phyloP scores from a whole-genome alignment of 345 rosid species.

The Salix purpurea region DNA sequence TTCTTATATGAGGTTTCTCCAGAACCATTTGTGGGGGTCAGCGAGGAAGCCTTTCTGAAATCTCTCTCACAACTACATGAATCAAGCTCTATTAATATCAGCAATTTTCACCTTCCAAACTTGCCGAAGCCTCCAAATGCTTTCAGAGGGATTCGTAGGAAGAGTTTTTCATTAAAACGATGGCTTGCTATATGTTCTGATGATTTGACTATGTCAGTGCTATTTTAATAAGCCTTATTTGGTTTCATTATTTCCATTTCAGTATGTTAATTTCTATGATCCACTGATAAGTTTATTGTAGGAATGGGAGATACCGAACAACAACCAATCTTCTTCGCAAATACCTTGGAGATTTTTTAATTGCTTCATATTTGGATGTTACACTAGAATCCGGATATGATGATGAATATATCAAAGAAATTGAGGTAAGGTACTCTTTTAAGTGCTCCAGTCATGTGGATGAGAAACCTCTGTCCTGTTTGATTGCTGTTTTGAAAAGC shows the following conservation, averaged over 20 bases:
- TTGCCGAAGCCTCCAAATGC: constrained; percentile 75
- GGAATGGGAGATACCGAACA: constrained; percentile 62
- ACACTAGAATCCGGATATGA: constrained; percentile 73
- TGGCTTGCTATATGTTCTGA: constrained; percentile 91
- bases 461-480: background rate
- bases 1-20: constrained; percentile 23
- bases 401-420: constrained; percentile 72
- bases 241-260: background rate
- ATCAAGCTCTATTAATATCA: constrained; percentile 48
- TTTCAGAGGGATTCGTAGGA: constrained; percentile 78
- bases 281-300: constrained; percentile 22
- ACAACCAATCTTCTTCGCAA: constrained; percentile 67
- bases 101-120: constrained; percentile 56
- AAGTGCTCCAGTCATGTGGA: background rate
- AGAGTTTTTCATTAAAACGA: constrained; percentile 57
- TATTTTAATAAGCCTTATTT: background rate
- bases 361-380: constrained; percentile 62
- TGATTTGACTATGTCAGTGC: constrained; percentile 65
- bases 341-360: constrained; percentile 82
- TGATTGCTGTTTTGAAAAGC: background rate
- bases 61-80: constrained; percentile 57
- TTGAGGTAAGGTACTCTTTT: constrained; percentile 55
- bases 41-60: constrained; percentile 44
- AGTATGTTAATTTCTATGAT: background rate
- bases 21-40: constrained; percentile 57